Evolutionary conservation across 2,329 filamentous ascomycete genomes (phyloP), one percentile per base, ranked within the genome.

Genomic region (Amphichorda felina): DNA sequence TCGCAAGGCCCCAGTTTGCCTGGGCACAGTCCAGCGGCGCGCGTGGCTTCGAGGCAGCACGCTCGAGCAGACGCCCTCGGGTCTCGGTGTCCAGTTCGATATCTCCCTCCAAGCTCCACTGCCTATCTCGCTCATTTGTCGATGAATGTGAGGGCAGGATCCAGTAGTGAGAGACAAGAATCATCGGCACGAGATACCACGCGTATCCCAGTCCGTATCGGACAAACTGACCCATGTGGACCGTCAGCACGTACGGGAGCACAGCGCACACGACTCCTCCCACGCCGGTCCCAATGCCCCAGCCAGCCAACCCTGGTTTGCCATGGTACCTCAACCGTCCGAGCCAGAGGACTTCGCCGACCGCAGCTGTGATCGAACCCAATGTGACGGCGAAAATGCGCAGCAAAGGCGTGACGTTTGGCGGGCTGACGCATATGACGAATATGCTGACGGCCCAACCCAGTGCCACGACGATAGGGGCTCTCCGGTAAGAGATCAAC

Each of bases 281-380:
- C 0, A 46, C 44, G 10, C 55, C 57, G 5, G 49, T 48, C 2
- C 55, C 56, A 1, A 54, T 40, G 29, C 53, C 57, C 56, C 57
- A 60, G 21, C 57, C 56, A 2, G 46, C 47, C 14, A 60, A 40
- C 1, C 49, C 54, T n/a, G 42, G 36, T 30, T 43, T 43, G 14
- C 54, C 51, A 26, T 56, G 52, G 9, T 49, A 44, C 0, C 49
- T 45, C 10, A 51, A 34, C 45, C 48, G 45, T 11, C 49, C 50
- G n/a, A 59, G 31, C 34, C 51, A 54, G 2, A 49, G 51, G 2
- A 59, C 40, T 13, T 60, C 55, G 34, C 46, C 53, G 5, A 45
- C 46, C 4, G 55, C 50, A 3, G 56, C 40, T 1, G 44, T 42
- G 1, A 42, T 40, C 2, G 57, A 50, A 2, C 50, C 55, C 8